Base-by-base conservation (phyloP, 148 eudicot genomes). In the Nepenthes mirabilis region DNA sequence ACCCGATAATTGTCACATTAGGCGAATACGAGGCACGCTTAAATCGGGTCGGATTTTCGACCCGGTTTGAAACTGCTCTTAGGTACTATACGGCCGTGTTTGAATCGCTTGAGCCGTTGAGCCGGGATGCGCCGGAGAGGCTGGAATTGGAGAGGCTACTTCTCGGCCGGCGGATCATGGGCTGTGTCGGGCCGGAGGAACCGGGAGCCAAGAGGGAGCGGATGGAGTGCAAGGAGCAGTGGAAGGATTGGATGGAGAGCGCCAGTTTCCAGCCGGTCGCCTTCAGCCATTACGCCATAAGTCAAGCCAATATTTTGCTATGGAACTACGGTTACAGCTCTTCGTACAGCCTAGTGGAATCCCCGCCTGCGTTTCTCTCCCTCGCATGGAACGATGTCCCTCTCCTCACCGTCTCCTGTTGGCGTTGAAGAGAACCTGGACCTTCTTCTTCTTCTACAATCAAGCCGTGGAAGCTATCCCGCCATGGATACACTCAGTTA, bases 1-100 rank as follows among this genome's bases (percentile, higher is more conserved):
- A 80, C 57, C 98, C 96, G 2, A 66, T 53, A 0, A 73, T 88
- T 0, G 84, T 91, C 0, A 86, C 98, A 5, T 47, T 91, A 11
- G 98, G 98, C 1, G 98, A 91, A 60, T 83, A 88, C 71, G 98
- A 91, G 35, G 86, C 78, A 13, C 71, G 88, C 8, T 56, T 91
- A 64, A 88, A 91, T 60, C 77, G 80, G 73, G 84, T 60, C 1
- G 82, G 74, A 11, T 86, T 74, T 40, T n/a, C 71, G 23, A 51
- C 60, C 62, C 86, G 88, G 35, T 82, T 91, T 56, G 77, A 74
- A 56, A 75, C 74, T 33, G 90, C 96, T 0, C 49, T 91, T 3
- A 71, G 50, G 9, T 86, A 85, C 65, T 91, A 88, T 68, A 45
- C 80, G 8, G 82, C 98, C 0, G 34, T 91, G 2, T 88, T 88